Evolutionary conservation across 305 asterid species (phyloP).

Genomic region (Fraxinus greggii): DNA sequence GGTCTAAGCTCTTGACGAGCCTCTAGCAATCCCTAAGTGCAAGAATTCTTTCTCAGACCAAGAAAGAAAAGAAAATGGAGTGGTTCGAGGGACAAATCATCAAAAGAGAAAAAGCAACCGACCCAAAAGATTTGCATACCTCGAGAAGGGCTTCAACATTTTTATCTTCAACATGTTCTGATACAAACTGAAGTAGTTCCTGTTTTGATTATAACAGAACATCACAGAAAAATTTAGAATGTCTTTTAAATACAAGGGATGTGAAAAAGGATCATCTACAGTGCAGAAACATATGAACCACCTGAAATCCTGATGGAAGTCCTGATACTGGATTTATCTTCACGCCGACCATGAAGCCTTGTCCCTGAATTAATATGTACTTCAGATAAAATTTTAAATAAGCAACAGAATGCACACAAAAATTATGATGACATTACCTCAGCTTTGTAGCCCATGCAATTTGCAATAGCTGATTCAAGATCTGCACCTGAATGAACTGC

Average conservation of each 20-base stretch:
- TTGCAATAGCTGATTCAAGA: conserved; percentile 91
- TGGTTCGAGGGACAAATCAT: conserved; percentile 6
- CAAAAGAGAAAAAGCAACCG: conserved; percentile 12
- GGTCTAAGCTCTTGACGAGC: conserved; percentile 98
- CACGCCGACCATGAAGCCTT: conserved; percentile 99
- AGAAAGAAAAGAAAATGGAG: conserved; percentile 1
- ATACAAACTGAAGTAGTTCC: conserved; percentile 84
- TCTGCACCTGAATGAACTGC: conserved; percentile 99
- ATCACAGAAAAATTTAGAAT: conserved; percentile 22
- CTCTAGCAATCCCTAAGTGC: conserved; percentile 81
- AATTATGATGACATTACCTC: conserved; percentile 52
- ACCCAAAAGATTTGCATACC: conserved; percentile 50
- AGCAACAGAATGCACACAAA: conserved; percentile 8
- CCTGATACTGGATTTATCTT: conserved; percentile 92
- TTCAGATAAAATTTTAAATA: conserved; percentile 23
- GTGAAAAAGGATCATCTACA: neutral
- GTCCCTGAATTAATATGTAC: conserved; percentile 56
- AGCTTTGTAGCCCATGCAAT: conserved; percentile 90
- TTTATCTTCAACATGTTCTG: conserved; percentile 78
- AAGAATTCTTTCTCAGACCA: conserved; percentile 24
- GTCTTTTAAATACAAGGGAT: conserved; percentile 3
- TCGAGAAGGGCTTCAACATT: conserved; percentile 92
- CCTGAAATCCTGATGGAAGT: conserved; percentile 93
- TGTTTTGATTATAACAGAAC: conserved; percentile 33
- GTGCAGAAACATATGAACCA: conserved; percentile 28